Conservation (phyloP, 2,329 filamentous ascomycete species). For the Coniochaeta sp. region DNA sequence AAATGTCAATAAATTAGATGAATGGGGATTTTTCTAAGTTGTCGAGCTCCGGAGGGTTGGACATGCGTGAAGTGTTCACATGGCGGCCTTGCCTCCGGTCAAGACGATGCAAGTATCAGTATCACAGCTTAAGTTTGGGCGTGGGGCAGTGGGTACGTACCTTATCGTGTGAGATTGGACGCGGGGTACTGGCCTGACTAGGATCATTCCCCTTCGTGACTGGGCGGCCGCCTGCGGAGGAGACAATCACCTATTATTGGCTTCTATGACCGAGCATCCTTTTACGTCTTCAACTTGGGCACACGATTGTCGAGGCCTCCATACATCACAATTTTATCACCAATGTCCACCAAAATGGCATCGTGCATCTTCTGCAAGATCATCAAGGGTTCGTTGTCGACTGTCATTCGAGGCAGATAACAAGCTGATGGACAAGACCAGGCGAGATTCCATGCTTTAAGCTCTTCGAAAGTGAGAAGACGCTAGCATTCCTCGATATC, state of each 20-base stretch:
- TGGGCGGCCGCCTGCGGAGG: too few relatives aligned
- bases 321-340: background rate
- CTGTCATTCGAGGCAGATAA: background rate
- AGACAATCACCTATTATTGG: too few relatives aligned
- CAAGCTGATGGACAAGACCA: slow-evolving; percentile 26
- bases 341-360: slow-evolving; percentile 45
- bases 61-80: background rate
- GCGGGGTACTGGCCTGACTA: too few relatives aligned
- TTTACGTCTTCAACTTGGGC: too few relatives aligned
- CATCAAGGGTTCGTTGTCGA: slow-evolving; percentile 63
- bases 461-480: slow-evolving; percentile 90
- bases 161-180: too few relatives aligned
- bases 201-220: too few relatives aligned
- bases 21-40: background rate
- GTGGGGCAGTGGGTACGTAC: too few relatives aligned
- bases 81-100: too few relatives aligned
- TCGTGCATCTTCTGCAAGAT: slow-evolving; percentile 98
- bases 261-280: too few relatives aligned
- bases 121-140: too few relatives aligned
- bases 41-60: background rate
- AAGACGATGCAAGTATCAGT: too few relatives aligned
- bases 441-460: slow-evolving; percentile 96
- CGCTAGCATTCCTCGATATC: slow-evolving; percentile 94
- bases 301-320: background rate
- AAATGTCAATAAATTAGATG: too few relatives aligned